These are phyloP conservation scores for Phaseolus lunatus DNA, from an alignment of 306 rosid species.

Conservation along the genomic window DNA sequence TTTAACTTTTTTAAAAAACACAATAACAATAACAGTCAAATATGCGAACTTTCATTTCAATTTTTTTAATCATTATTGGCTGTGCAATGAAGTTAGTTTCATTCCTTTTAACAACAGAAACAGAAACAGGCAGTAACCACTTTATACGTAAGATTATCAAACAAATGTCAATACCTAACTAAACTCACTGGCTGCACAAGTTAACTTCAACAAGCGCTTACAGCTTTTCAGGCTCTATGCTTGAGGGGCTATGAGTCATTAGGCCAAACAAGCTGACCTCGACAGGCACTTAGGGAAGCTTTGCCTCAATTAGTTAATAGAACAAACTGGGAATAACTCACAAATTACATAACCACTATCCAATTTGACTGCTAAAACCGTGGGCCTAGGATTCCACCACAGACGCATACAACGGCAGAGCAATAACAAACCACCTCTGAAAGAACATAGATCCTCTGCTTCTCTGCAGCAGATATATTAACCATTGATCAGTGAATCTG, in stretches of 20 bases:
- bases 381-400: not conserved
- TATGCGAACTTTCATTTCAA: conserved; percentile 15
- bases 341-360: not conserved
- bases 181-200: not conserved
- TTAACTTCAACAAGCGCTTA: not conserved
- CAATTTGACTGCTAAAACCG: not conserved
- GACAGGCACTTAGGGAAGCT: not conserved
- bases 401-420: no score
- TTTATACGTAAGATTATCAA: not conserved
- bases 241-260: not conserved
- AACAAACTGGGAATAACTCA: not conserved
- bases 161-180: not conserved
- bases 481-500: no score
- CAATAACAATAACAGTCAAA: not conserved
- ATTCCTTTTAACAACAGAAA: not conserved
- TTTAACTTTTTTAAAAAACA: conserved; percentile 8
- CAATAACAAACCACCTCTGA: not conserved
- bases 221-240: not conserved
- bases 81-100: conserved; percentile 1
- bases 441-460: no score
- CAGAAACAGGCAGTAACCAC: not conserved
- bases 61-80: not conserved
- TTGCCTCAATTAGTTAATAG: not conserved
- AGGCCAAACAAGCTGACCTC: not conserved
- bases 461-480: no score